Evolutionary conservation across 164 flowering plant genomes (phyloP).

Genomic region (Kalanchoe fedtschenkoi): DNA sequence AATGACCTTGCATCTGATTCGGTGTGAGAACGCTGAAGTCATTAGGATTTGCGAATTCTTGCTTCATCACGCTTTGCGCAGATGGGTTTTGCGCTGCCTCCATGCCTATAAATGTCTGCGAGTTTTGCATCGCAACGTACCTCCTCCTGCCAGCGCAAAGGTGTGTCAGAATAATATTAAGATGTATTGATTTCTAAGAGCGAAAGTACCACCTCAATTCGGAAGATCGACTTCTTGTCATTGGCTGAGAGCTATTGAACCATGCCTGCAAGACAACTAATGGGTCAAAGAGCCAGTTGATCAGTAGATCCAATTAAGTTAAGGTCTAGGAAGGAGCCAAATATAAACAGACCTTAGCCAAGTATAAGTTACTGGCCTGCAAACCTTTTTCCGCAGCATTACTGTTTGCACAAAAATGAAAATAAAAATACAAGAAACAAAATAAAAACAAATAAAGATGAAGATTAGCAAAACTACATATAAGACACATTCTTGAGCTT

Average conservation of each 20-base stretch:
- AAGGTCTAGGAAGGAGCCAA: constrained; percentile 5
- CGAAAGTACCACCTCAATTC: constrained; percentile 45
- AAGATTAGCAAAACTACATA: not conserved
- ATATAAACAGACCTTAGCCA: constrained; percentile 47
- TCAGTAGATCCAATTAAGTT: not conserved
- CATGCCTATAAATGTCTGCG: constrained; percentile 29
- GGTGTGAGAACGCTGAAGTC: constrained; percentile 24
- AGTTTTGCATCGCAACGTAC: constrained; percentile 59
- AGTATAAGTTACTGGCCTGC: constrained; percentile 46
- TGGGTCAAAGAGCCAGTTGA: constrained; percentile 11
- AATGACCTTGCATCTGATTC: constrained; percentile 21
- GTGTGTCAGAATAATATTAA: constrained; percentile 4
- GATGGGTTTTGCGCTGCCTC: constrained; percentile 29
- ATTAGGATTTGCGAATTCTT: constrained; percentile 23
- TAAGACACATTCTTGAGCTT: too few relatives aligned
- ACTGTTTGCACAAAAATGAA: constrained; percentile 20
- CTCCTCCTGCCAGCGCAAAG: constrained; percentile 35
- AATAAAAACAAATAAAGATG: not conserved
- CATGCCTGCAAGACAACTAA: constrained; percentile 44
- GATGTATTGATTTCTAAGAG: not conserved
- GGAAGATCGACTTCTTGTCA: constrained; percentile 84
- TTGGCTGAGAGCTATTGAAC: constrained; percentile 73
- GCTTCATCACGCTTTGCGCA: constrained; percentile 24
- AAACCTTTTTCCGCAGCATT: constrained; percentile 38
- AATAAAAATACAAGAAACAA: not conserved